Percentiles rank a stretch among this genome's conserved stretches.
Conservation (phyloP, 768 basidiomycete genomes). For the Rhodotorula babjevae region DNA sequence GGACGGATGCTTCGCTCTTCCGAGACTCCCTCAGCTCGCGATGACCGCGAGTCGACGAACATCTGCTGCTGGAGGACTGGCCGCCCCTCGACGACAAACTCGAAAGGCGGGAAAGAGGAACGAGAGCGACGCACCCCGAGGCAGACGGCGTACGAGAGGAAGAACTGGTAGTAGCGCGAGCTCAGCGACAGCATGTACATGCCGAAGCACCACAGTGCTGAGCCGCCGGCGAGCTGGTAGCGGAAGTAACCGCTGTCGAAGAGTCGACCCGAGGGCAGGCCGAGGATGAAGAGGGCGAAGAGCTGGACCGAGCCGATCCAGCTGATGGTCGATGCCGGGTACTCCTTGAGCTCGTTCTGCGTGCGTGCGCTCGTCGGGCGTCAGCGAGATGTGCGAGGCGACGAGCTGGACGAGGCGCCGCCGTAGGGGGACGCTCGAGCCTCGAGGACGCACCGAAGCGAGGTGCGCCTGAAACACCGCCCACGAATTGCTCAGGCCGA, state of each 20-base stretch:
- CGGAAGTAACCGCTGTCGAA: slow-evolving; percentile 46
- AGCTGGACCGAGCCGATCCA: slow-evolving; percentile 48
- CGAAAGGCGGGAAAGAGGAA: neutral
- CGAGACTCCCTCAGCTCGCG: too few species aligned
- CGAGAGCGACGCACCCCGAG: slow-evolving; percentile 6
- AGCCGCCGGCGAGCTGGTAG: slow-evolving; percentile 8
- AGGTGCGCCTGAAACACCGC: slow-evolving; percentile 15
- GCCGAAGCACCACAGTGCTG: slow-evolving; percentile 11
- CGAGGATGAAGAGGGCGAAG: slow-evolving; percentile 44
- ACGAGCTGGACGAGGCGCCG: neutral
- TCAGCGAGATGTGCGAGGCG: too few species aligned
- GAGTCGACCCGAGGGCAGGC: slow-evolving; percentile 44
- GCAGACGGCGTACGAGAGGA: slow-evolving; percentile 12
- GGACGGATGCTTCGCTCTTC: too few species aligned
- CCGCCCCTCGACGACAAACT: too few species aligned
- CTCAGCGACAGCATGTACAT: slow-evolving; percentile 15
- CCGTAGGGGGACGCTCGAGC: neutral
- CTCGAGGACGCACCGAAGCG: slow-evolving; percentile 40
- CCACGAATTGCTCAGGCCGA: slow-evolving; percentile 13
- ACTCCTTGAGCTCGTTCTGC: slow-evolving; percentile 45
- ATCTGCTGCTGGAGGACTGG: too few species aligned
- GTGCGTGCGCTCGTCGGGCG: neutral
- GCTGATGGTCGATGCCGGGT: slow-evolving; percentile 43
- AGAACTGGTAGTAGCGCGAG: slow-evolving; percentile 8
- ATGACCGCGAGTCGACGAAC: too few species aligned